phyloP scores from a whole-genome alignment of 129 eudicot species.

The Helianthus annuus region DNA sequence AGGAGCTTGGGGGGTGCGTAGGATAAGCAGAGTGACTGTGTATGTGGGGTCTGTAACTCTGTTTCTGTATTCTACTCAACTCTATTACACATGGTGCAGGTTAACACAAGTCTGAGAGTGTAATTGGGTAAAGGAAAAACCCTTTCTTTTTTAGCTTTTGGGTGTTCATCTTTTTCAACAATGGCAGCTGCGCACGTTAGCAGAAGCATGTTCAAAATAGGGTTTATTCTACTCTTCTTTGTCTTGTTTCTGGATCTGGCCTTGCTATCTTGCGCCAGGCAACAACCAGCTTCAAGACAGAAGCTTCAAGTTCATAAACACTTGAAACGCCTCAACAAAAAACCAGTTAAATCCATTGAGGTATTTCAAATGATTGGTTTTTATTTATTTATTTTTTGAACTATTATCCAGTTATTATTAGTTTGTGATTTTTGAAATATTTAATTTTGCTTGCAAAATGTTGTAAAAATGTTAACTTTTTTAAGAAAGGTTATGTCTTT shows the following conservation, averaged over 20 bases:
- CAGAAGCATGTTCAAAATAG: conserved; percentile 37
- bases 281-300: conserved; percentile 55
- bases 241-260: conserved; percentile 44
- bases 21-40: too few species aligned
- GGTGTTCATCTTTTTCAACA: not conserved
- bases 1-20: too few species aligned
- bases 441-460: conserved; percentile 12
- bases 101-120: too few species aligned
- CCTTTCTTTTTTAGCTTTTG: too few species aligned
- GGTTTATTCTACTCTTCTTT: conserved; percentile 33
- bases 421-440: too few species aligned
- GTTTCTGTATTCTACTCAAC: too few species aligned
- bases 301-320: conserved; percentile 82
- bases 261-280: conserved; percentile 55
- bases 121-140: too few species aligned
- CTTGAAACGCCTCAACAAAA: conserved; percentile 80
- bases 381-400: too few species aligned
- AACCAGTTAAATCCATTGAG: conserved; percentile 81
- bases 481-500: conserved; percentile 2
- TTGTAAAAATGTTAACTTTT: not conserved
- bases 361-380: conserved; percentile 28
- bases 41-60: too few species aligned
- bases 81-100: too few species aligned
- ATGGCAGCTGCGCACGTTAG: conserved; percentile 50
- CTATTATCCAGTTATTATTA: too few species aligned